Conservation (phyloP, 768 basidiomycete genomes). For the Calvatia gigantea region DNA sequence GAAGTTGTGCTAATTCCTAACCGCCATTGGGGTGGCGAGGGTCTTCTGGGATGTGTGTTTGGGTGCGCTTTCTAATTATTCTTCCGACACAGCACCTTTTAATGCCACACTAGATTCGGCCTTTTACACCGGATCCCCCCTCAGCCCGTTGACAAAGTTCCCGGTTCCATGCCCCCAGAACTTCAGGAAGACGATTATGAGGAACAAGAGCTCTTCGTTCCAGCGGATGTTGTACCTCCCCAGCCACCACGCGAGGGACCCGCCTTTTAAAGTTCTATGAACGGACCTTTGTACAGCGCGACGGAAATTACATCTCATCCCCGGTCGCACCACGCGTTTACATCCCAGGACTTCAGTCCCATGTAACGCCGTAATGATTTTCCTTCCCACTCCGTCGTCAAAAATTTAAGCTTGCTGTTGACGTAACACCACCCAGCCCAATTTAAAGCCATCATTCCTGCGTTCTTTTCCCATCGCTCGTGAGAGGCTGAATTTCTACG, state of each 20-base stretch:
- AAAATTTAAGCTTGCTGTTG: background rate
- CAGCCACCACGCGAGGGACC: slow-evolving; percentile 1
- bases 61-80: slow-evolving; percentile 52
- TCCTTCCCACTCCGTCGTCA: background rate
- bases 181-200: slow-evolving; percentile 56
- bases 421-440: background rate
- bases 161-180: slow-evolving; percentile 55
- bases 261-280: background rate
- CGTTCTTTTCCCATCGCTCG: background rate
- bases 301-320: background rate
- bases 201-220: slow-evolving; percentile 68
- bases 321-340: background rate
- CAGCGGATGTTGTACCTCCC: slow-evolving; percentile 49
- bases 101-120: slow-evolving; percentile 59
- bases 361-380: background rate
- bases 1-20: slow-evolving; percentile 96
- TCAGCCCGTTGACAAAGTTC: slow-evolving; percentile 55
- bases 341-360: background rate
- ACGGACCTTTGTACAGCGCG: background rate
- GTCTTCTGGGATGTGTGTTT: slow-evolving; percentile 91
- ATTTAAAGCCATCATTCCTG: background rate
- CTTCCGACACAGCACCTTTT: background rate
- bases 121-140: slow-evolving; percentile 91
- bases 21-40: slow-evolving; percentile 96
- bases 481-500: background rate